Base-by-base conservation (phyloP, 1,284 basidiomycete genomes). In the Malassezia furfur region DNA sequence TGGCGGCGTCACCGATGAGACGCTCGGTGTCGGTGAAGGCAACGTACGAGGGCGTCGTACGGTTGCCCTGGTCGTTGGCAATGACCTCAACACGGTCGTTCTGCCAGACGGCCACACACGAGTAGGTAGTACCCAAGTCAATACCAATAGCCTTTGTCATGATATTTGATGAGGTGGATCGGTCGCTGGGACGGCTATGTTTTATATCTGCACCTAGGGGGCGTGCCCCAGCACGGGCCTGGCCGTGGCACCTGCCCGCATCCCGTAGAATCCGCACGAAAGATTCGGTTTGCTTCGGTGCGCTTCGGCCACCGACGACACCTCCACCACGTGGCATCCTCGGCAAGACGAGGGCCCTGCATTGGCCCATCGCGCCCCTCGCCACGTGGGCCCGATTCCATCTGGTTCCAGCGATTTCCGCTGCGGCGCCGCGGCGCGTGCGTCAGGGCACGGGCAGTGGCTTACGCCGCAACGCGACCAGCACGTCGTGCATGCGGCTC, bases 81-180 rank as follows among this genome's bases (percentile, higher is more conserved):
- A 72, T 75, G 80, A 93, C 93, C 80, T 96, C 91, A 65, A 96
- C 91, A 75, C 91, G 88, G 81, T 96, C 91, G 70, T 94, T 90
- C 80, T 91, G 87, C 91, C 91, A 96, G 65, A 94, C 90, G 81
- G 87, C 91, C 47, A 65, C 65, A 62, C 67, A 58, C 17, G 85
- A 86, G 77, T 79, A 79, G 64, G 78, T 79, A 31, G 88, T 91
- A 72, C 88, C 88, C 70, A 88, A 81, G 81, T 88, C 86, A 76
- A 93, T 91, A 79, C 89, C 90, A 77, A 91, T 83, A 67, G 88
- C 89, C 84, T 91, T 91, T 52, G 59, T 63, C 72, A 67, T 67
- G 40, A 41, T 68, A 10, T 32, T 17, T 22, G 25, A 30, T 37
- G 41, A 50, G 31, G 21, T 35, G 15, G 3, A 35, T n/a, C 15